Conservation (phyloP, 202 grass and related monocot species). For the Dendrocalamus latiflorus region DNA sequence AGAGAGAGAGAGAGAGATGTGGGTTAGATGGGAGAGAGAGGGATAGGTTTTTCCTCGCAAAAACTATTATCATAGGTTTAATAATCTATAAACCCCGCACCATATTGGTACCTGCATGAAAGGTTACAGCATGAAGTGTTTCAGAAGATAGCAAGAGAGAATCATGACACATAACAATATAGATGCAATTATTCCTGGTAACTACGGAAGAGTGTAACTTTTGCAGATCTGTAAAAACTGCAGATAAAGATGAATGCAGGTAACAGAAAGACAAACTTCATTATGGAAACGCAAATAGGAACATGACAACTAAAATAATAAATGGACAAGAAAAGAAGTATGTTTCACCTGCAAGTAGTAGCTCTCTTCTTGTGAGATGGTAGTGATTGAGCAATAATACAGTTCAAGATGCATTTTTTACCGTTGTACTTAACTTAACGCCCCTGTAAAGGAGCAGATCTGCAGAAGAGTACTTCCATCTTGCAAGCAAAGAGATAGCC, state of each 20-base stretch:
- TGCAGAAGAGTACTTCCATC: not conserved
- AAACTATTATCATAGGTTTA: not conserved
- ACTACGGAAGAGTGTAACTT: not conserved
- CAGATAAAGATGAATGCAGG: slow-evolving; percentile 1
- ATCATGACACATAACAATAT: not conserved
- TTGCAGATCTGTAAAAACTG: not conserved
- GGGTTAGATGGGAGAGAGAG: too few relatives aligned
- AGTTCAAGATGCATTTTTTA: not conserved
- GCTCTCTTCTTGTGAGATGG: not conserved
- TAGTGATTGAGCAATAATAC: not conserved
- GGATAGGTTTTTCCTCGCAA: too few relatives aligned
- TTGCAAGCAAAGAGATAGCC: slow-evolving; percentile 10
- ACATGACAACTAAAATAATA: not conserved
- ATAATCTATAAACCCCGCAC: not conserved
- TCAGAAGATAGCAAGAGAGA: not conserved
- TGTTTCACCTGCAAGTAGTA: not conserved
- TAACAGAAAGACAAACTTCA: not conserved
- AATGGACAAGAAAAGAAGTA: not conserved
- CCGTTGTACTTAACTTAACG: not conserved
- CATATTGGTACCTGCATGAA: not conserved
- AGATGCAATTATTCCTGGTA: not conserved
- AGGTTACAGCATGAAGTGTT: not conserved
- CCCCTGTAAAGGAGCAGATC: not conserved
- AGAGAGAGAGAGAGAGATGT: too few relatives aligned
- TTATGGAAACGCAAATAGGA: not conserved